Evolutionary conservation across 768 basidiomycete genomes (phyloP), one percentile per base, ranked within the genome.

Genomic region (Psilocybe tampanensis): DNA sequence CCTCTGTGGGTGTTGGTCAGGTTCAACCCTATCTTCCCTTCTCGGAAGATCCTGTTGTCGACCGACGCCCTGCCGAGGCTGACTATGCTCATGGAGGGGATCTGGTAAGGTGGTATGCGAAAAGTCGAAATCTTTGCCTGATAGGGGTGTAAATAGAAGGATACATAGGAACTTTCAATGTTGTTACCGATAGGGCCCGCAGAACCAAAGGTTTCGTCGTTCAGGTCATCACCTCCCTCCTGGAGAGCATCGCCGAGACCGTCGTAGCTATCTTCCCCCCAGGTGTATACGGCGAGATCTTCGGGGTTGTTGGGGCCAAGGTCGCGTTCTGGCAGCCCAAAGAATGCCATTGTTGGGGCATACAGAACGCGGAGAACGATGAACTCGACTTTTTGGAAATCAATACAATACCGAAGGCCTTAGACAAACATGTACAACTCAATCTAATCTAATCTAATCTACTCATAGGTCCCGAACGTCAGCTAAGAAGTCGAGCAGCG

Each of bases 191-290:
- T 83, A 61, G 68, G 74, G 32, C 80, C 86, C 48, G 76, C 61
- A 39, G 74, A 82, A 26, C 95, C 97, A 75, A 99, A 99, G 2
- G 97, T 99, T 77, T 96, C 94, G 72, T 96, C 94, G 74, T 99
- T 98, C 64, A 95, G 70, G 63, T 95, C 95, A 78, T 98, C 95
- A 55, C 86, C 87, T 41, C 88, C 89, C 73, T 98, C 96, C 64
- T 89, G 86, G 52, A 98, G 81, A 48, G 86, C 86, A 72, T 93
- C 89, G 51, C 90, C 94, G 23, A 96, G 84, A 39, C 91, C 93
- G 71, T 96, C 92, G 68, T 95, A 94, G 62, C 86, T 86, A 39
- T 92, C 92, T 63, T 92, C 90, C 11, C 92, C 94, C 93, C 93
- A 97, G 44, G 89, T 93, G 73, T 93, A 95, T 45, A 95, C 92